Base-by-base conservation (phyloP, 2,329 filamentous ascomycete genomes). In the Pseudohalonectria lignicola region DNA sequence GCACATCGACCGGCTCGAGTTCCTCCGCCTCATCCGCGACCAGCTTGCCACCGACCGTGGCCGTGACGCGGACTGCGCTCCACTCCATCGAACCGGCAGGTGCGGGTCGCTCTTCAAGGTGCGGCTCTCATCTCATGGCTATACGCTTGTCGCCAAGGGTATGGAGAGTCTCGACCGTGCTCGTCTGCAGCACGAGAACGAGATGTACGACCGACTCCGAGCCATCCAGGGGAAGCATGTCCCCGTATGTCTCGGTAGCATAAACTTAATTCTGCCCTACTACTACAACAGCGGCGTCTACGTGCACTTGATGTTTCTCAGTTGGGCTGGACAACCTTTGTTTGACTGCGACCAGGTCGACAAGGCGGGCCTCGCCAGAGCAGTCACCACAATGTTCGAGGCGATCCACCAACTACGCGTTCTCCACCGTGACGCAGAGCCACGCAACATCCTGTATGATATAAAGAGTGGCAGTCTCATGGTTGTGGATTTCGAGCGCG, bases 81-180 rank as follows among this genome's bases (percentile, higher is more conserved):
- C 50, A 1, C 51, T 63, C 15, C 45, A 58, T 39, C 12, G 53
- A 5, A 47, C 45, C 6, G 52, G 56, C 1, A 29, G 50, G 7
- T 20, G 49, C 13, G 54, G 58, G 2, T 47, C 53, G 10, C 50
- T 63, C 34, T 62, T 62, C 44, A 63, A 63, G 45, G 28, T 64
- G 5, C 41, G 54, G 7, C 44, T 64, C 2, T 51, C 52, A 3
- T 49, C 50, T 2, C 39, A 56, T 25, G 53, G 58, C 31, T 64
- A 64, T 34, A 61, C 54, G 31, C 47, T 63, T 16, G 51, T 64
- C 3, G 57, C 58, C 12, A 64, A 65, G 45, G 60, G 56, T 4
- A 47, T 63, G 12, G 50, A 62, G 45, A 28, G 17, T 0, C 9
- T 37, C 5, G 35, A 57, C 34, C 20, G 40, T 2, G 16, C 3